Conservation (phyloP, 345 rosid species). For the Hibiscus trionum region DNA sequence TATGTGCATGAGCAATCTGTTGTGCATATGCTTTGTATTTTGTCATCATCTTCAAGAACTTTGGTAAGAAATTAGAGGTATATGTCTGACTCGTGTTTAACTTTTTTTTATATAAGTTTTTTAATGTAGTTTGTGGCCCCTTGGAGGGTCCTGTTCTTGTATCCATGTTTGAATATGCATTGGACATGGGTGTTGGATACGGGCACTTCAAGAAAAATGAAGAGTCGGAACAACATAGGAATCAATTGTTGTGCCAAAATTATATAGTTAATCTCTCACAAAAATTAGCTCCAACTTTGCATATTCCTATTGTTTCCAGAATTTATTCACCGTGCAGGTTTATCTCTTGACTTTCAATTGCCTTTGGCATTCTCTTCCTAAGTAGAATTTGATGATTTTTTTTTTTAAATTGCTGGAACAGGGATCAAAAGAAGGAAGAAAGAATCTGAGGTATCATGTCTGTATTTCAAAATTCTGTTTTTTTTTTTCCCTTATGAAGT, state of each 20-base stretch:
- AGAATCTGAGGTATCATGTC: constrained; percentile 24
- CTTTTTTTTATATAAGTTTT: neutral
- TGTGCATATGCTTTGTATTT: neutral
- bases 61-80: neutral
- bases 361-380: neutral
- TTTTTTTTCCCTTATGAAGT: neutral
- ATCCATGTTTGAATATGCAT: neutral
- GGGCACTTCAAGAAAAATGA: neutral
- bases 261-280: neutral
- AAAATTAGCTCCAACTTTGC: neutral
- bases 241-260: neutral
- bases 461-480: neutral
- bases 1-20: neutral
- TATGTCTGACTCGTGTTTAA: neutral
- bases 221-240: neutral
- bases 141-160: neutral
- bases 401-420: constrained; percentile 22
- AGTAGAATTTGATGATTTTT: neutral
- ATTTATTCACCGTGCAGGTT: neutral
- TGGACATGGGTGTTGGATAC: neutral
- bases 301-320: neutral
- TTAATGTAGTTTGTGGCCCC: neutral
- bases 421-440: constrained; percentile 24
- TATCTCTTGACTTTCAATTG: neutral
- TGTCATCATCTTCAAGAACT: neutral